These are phyloP conservation scores for Amanita pseudoporphyria DNA, from an alignment of 768 basidiomycete genomes.

Conservation along the genomic window DNA sequence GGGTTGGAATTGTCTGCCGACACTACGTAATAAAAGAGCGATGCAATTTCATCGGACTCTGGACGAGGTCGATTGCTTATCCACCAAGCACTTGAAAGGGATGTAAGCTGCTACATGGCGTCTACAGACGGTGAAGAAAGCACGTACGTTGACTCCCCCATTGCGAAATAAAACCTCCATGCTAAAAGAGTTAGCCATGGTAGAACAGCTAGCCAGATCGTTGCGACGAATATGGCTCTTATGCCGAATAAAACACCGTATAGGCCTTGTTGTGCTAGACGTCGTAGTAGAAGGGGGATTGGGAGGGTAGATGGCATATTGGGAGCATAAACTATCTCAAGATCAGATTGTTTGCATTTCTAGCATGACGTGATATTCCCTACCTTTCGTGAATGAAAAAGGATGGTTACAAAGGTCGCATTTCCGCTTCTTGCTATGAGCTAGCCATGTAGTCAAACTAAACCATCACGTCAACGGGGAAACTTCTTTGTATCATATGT, in stretches of 20 bases:
- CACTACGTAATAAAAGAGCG: conserved; percentile 24
- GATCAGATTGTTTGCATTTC: background rate
- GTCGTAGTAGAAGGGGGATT: conserved; percentile 53
- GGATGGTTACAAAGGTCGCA: conserved; percentile 96
- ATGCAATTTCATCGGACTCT: conserved; percentile 19
- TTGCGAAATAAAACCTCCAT: conserved; percentile 80
- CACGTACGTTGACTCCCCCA: conserved; percentile 75
- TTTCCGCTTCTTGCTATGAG: conserved; percentile 88
- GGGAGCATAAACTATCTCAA: conserved; percentile 60
- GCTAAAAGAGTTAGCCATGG: conserved; percentile 89
- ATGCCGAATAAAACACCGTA: conserved; percentile 50
- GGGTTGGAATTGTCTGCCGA: conserved; percentile 20
- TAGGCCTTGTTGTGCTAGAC: conserved; percentile 57
- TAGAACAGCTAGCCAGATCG: conserved; percentile 80
- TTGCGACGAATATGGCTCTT: conserved; percentile 61
- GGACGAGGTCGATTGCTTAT: conserved; percentile 55
- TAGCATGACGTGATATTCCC: conserved; percentile 9
- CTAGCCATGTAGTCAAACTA: conserved; percentile 91
- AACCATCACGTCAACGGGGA: background rate
- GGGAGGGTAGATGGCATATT: conserved; percentile 80
- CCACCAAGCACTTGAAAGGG: conserved; percentile 64
- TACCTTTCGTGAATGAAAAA: conserved; percentile 90
- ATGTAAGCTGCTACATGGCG: background rate
- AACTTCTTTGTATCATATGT: conserved; percentile 9
- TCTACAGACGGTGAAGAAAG: conserved; percentile 4